phyloP scores from a whole-genome alignment of 495 filamentous ascomycete genomes.

The Daldinia caldariorum region DNA sequence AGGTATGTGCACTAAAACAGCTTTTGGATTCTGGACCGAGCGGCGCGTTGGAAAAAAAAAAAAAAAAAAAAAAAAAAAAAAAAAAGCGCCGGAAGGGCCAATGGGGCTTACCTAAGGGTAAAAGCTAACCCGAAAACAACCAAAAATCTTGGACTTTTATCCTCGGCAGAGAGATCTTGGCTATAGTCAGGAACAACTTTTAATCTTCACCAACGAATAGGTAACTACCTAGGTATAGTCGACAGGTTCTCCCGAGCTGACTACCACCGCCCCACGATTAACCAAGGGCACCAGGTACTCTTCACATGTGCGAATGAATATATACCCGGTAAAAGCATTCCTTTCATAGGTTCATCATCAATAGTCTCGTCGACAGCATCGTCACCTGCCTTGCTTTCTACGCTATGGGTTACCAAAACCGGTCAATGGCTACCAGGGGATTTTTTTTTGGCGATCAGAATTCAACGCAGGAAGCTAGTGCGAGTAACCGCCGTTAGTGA shows the following conservation, averaged over 20 bases:
- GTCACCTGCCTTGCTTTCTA: neutral
- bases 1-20: no score
- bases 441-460: neutral
- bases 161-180: slow-evolving; percentile 18
- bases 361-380: neutral
- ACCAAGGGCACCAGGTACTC: neutral
- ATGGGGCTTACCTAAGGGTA: slow-evolving; percentile 14
- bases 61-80: neutral
- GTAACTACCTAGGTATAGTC: neutral
- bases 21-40: slow-evolving; percentile 11
- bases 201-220: neutral
- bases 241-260: neutral
- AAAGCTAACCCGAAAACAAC: slow-evolving; percentile 14
- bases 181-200: neutral
- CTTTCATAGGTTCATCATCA: neutral
- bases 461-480: neutral
- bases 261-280: neutral
- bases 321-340: neutral
- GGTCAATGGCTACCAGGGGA: neutral
- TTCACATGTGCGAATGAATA: neutral
- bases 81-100: slow-evolving; percentile 1
- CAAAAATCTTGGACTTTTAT: neutral
- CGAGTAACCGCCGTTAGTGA: neutral
- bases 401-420: neutral
- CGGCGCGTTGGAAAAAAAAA: slow-evolving; percentile 5